Evolutionary conservation across 805 yeast genomes (phyloP).

Genomic region (Vanderwaltozyma yarrowii): DNA sequence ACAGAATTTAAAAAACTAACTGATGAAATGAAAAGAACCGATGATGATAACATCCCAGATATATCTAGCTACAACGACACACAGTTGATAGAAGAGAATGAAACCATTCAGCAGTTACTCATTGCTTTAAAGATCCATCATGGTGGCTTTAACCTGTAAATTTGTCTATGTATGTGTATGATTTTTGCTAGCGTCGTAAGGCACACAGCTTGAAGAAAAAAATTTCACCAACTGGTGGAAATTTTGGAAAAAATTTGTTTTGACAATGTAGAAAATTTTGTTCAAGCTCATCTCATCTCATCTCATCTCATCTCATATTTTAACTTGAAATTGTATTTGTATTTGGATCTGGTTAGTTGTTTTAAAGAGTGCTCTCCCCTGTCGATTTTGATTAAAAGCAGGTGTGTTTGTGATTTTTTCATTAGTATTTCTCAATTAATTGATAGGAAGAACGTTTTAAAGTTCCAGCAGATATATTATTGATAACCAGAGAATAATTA

Average conservation of each 20-base stretch:
- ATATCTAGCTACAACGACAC: neutral
- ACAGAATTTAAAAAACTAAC: neutral
- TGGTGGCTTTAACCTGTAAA: slow-evolving; percentile 5
- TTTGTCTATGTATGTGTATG: neutral
- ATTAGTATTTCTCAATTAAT: neutral
- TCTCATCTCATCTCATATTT: neutral
- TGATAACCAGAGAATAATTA: neutral
- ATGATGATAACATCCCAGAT: neutral
- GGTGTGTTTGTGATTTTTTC: neutral
- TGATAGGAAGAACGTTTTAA: no score
- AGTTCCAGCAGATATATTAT: no score
- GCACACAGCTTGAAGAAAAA: neutral
- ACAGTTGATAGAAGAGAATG: slow-evolving; percentile 7
- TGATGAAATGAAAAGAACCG: neutral
- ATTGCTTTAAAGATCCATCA: slow-evolving; percentile 16
- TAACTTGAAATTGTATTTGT: no score
- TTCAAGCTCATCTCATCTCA: slow-evolving; percentile 3
- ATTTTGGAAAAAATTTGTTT: no score
- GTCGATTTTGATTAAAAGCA: neutral
- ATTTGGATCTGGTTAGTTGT: no score
- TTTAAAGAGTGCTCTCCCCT: no score
- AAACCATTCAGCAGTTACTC: slow-evolving; percentile 11
- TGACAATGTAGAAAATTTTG: no score
- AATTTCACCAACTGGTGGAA: neutral
- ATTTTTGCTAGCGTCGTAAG: neutral